Percentiles rank a stretch among this genome's conserved stretches.
phyloP scores from a whole-genome alignment of 306 rosid species.

The Hippophae gyantsensis region DNA sequence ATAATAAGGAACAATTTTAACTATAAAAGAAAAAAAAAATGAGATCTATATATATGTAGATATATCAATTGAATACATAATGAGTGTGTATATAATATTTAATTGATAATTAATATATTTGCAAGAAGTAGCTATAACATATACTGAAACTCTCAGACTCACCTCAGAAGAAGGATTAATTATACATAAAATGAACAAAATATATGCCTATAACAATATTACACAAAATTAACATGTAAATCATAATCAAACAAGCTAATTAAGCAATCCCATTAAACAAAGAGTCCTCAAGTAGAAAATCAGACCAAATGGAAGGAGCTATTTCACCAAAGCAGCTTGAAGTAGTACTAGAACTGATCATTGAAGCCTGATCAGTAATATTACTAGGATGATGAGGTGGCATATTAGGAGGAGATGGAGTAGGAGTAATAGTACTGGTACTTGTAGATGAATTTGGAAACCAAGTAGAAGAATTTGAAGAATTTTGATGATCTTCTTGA shows the following conservation, averaged over 20 bases:
- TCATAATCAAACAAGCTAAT: background rate
- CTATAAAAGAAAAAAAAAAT: no score
- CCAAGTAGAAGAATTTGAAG: background rate
- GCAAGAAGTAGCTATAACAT: no score
- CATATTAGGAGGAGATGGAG: slow-evolving; percentile 12
- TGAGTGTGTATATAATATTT: no score
- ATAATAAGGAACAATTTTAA: no score
- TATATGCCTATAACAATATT: background rate
- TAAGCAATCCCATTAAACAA: slow-evolving; percentile 38
- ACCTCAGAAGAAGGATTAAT: background rate
- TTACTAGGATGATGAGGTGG: no score
- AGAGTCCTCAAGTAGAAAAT: slow-evolving; percentile 49
- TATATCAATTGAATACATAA: no score
- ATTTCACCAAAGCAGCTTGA: slow-evolving; percentile 32
- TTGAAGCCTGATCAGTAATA: no score
- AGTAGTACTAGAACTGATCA: slow-evolving; percentile 33
- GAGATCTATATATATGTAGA: no score
- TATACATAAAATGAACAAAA: no score
- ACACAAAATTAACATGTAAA: background rate
- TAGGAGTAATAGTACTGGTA: slow-evolving; percentile 22
- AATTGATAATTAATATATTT: no score
- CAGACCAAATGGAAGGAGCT: slow-evolving; percentile 45
- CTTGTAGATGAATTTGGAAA: slow-evolving; percentile 20
- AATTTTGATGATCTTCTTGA: slow-evolving; percentile 1
- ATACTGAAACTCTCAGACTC: background rate